Conservation (phyloP, 2,329 filamentous ascomycete species). For the Apiospora koreana region DNA sequence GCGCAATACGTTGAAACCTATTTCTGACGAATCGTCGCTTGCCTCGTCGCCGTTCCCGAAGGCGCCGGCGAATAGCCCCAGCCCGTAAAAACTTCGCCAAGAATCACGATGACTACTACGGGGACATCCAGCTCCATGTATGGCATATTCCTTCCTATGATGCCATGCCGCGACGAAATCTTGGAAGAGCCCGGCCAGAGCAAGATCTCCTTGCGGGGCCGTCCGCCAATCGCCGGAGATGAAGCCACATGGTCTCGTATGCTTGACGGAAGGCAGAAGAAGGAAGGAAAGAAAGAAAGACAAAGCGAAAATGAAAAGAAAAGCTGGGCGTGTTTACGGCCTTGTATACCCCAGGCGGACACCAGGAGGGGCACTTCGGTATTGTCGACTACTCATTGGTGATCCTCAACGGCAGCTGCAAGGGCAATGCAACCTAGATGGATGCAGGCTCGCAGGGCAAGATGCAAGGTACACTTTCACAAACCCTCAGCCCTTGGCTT, state of each 20-base stretch:
- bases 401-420: slow-evolving; percentile 3
- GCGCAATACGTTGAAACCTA: slow-evolving; percentile 2
- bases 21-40: neutral
- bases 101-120: neutral
- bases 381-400: neutral
- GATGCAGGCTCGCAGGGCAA: neutral
- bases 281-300: neutral
- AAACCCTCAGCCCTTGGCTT: neutral
- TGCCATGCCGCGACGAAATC: neutral
- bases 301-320: neutral
- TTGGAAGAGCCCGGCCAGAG: neutral
- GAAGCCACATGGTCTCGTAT: neutral
- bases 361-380: neutral
- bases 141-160: neutral
- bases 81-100: neutral
- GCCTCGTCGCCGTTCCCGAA: neutral
- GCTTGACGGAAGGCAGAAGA: neutral
- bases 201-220: neutral
- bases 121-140: neutral
- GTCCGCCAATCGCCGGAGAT: neutral
- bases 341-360: slow-evolving; percentile 15
- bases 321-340: slow-evolving; percentile 14
- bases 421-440: neutral
- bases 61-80: neutral
- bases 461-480: neutral